These are phyloP conservation scores for Bruguiera gymnorhiza DNA, from an alignment of 345 rosid genomes.

Conservation along the genomic window DNA sequence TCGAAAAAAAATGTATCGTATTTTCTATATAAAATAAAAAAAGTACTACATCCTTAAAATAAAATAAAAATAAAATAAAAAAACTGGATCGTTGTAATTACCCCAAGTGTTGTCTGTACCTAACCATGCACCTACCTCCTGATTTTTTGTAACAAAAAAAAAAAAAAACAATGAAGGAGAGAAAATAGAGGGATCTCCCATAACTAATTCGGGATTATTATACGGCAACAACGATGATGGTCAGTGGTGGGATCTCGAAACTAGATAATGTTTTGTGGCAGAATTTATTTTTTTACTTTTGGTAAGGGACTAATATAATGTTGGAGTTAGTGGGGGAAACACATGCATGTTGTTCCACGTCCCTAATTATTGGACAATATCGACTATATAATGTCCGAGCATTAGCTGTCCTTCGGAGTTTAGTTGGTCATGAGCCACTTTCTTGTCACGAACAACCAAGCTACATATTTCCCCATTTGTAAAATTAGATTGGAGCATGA, in stretches of 20 bases:
- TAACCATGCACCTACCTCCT: too few species aligned
- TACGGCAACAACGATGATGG: conserved; percentile 19
- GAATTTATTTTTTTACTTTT: neutral
- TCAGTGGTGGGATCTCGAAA: conserved; percentile 27
- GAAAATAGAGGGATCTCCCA: neutral
- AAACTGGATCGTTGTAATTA: too few species aligned
- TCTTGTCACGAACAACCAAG: neutral
- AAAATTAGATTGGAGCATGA: neutral
- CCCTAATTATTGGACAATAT: conserved; percentile 5
- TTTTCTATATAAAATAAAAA: too few species aligned
- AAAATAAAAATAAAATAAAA: too few species aligned
- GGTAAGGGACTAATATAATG: neutral
- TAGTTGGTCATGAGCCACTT: neutral
- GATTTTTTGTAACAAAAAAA: neutral
- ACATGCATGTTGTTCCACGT: conserved; percentile 13
- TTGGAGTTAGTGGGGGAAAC: conserved; percentile 22
- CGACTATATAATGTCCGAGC: neutral
- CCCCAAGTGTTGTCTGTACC: too few species aligned
- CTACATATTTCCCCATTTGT: conserved; percentile 10
- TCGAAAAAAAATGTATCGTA: too few species aligned
- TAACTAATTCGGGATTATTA: conserved; percentile 4
- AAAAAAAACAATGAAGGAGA: neutral
- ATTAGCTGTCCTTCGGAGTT: neutral
- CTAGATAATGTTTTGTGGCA: conserved; percentile 7
- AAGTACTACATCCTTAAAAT: too few species aligned